Conservation (phyloP, 495 filamentous ascomycete genomes). For the Aspergillus baeticus region DNA sequence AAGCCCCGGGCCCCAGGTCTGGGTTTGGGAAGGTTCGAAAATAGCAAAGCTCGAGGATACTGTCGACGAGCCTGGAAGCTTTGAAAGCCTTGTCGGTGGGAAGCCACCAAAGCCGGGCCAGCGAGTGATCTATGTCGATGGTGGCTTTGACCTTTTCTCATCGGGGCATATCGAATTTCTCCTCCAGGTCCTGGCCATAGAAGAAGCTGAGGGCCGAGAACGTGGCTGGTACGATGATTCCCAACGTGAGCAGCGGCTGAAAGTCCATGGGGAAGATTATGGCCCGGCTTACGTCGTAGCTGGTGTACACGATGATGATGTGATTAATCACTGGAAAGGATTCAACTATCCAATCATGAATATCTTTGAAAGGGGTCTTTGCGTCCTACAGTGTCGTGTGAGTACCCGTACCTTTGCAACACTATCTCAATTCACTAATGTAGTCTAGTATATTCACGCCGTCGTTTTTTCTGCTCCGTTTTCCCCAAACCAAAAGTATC, state of each 20-base stretch:
- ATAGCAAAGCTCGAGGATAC: conserved; percentile 50
- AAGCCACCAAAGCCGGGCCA: conserved; percentile 69
- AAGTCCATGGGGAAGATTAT: conserved; percentile 66
- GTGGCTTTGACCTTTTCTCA: conserved; percentile 95
- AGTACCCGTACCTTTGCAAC: conserved; percentile 32
- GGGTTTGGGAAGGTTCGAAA: conserved; percentile 66
- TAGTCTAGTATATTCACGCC: conserved; percentile 73
- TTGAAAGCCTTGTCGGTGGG: conserved; percentile 64
- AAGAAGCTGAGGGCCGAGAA: conserved; percentile 62
- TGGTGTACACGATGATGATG: conserved; percentile 89
- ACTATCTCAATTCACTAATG: conserved; percentile 20
- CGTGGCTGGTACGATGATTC: conserved; percentile 73
- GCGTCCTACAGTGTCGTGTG: conserved; percentile 91
- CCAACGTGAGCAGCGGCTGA: conserved; percentile 56
- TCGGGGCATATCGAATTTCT: conserved; percentile 96
- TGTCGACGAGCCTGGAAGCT: conserved; percentile 54
- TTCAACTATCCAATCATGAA: conserved; percentile 99
- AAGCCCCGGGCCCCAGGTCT: conserved; percentile 71
- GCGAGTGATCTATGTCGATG: conserved; percentile 89
- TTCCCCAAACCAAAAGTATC: conserved; percentile 70
- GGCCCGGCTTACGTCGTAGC: conserved; percentile 81
- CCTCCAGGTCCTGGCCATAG: conserved; percentile 64
- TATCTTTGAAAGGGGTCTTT: conserved; percentile 92
- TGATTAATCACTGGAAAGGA: conserved; percentile 94
- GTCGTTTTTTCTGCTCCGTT: conserved; percentile 89